Evolutionary conservation across 2,329 filamentous ascomycete species (phyloP).

Genomic region (Penicillium olsonii): DNA sequence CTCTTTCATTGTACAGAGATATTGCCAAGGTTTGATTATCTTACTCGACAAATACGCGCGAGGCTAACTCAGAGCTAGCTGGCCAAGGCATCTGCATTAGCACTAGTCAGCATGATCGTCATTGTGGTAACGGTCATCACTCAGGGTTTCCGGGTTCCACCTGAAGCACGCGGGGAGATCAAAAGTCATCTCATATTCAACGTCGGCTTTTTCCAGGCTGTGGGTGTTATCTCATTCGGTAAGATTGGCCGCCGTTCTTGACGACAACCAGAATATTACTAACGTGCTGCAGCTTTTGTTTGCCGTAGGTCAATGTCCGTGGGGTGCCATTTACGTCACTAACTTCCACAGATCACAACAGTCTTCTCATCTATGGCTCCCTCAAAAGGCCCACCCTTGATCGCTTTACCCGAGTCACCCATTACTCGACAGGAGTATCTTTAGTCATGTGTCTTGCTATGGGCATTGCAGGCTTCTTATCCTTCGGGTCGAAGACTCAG

Average conservation of each 20-base stretch:
- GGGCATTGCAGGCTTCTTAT: conserved; percentile 86
- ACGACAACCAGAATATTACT: conserved; percentile 25
- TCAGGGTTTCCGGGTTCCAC: conserved; percentile 74
- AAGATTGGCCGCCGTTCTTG: conserved; percentile 32
- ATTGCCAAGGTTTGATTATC: conserved; percentile 77
- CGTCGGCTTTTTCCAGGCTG: conserved; percentile 86
- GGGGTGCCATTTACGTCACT: conserved; percentile 12
- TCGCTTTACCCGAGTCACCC: conserved; percentile 89
- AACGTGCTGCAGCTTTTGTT: conserved; percentile 60
- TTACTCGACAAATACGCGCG: neutral
- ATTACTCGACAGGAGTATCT: conserved; percentile 87
- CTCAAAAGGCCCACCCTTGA: conserved; percentile 92
- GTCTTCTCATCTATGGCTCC: conserved; percentile 94
- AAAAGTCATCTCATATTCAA: conserved; percentile 75
- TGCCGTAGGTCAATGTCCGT: conserved; percentile 53
- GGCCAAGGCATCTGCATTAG: conserved; percentile 92
- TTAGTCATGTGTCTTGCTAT: conserved; percentile 89
- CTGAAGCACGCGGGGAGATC: conserved; percentile 71
- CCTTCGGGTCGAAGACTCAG: conserved; percentile 86
- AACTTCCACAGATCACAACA: conserved; percentile 73
- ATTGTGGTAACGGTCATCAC: conserved; percentile 87
- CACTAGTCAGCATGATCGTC: conserved; percentile 86
- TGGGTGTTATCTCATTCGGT: conserved; percentile 98
- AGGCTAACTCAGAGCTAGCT: conserved; percentile 59
- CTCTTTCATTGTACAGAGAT: conserved; percentile 89